A percentile compares a stretch with the other conserved stretches of the same genome.
Evolutionary conservation across 78 protist genomes (phyloP).

Genomic region (Dictyostelium brefeldianum): DNA sequence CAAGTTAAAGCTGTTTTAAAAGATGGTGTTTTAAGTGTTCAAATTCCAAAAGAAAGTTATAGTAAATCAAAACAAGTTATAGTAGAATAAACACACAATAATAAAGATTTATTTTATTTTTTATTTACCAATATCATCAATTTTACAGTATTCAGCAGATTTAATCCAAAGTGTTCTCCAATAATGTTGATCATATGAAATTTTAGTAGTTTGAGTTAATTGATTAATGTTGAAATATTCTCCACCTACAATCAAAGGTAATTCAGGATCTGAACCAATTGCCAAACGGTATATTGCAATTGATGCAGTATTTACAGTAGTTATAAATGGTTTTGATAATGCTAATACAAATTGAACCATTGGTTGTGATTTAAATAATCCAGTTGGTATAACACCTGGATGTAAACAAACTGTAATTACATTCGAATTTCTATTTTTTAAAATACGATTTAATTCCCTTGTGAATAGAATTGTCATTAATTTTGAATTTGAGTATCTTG

Average conservation of each 20-base stretch:
- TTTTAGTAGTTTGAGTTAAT: neutral
- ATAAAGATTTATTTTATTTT: neutral
- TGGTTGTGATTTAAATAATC: neutral
- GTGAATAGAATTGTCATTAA: constrained; percentile 29
- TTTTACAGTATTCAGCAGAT: neutral
- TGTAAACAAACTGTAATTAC: constrained; percentile 36
- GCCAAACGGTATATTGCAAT: constrained; percentile 21
- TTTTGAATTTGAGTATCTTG: constrained; percentile 13
- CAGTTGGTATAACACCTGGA: constrained; percentile 51
- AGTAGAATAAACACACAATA: neutral
- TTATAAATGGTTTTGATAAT: neutral
- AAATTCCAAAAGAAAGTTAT: constrained; percentile 14
- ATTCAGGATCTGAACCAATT: constrained; percentile 31
- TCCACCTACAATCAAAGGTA: constrained; percentile 29
- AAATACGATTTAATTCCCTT: constrained; percentile 30
- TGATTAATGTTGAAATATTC: constrained; percentile 18
- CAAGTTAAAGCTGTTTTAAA: neutral
- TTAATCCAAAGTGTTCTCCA: neutral
- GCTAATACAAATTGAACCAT: neutral
- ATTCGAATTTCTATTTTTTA: constrained; percentile 26
- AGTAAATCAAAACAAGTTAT: neutral
- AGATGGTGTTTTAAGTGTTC: neutral
- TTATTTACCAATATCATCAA: neutral
- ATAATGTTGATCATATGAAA: neutral
- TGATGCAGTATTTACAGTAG: constrained; percentile 6